phyloP scores from a whole-genome alignment of 2,329 filamentous ascomycete species.

The Colletotrichum cereale region DNA sequence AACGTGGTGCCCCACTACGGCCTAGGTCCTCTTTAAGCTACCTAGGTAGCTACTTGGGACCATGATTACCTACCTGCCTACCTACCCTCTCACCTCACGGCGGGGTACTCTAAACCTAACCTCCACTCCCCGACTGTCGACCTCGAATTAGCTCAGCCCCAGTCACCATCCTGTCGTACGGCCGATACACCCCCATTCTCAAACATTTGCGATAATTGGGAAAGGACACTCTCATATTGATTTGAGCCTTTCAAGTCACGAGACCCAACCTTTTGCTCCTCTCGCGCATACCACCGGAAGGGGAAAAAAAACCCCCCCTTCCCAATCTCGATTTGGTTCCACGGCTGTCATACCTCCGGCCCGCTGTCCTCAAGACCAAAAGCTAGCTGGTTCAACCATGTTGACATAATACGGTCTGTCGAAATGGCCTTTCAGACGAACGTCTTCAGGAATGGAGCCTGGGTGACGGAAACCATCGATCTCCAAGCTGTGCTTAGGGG shows the following conservation, averaged over 20 bases:
- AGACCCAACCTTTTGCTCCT: slow-evolving; percentile 2
- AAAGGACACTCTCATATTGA: background rate
- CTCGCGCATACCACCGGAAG: background rate
- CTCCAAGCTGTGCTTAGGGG: slow-evolving; percentile 57
- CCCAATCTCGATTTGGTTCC: background rate
- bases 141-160: background rate
- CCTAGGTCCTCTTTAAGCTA: background rate
- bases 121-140: slow-evolving; percentile 23
- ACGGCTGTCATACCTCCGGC: background rate
- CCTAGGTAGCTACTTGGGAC: background rate
- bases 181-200: slow-evolving; percentile 15
- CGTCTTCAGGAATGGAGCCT: slow-evolving; percentile 66
- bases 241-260: slow-evolving; percentile 10
- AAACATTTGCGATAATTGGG: background rate
- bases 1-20: slow-evolving; percentile 13
- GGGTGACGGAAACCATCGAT: slow-evolving; percentile 67
- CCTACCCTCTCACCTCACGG: slow-evolving; percentile 14
- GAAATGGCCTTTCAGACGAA: slow-evolving; percentile 61
- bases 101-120: slow-evolving; percentile 32
- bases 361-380: background rate
- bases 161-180: slow-evolving; percentile 22
- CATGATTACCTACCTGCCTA: background rate
- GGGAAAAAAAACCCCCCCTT: no score
- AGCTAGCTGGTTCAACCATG: slow-evolving; percentile 25
- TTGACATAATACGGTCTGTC: slow-evolving; percentile 16